Evolutionary conservation across 257 asterid species (phyloP), one percentile per base, ranked within the genome.

Genomic region (Gentiana macrophylla): DNA sequence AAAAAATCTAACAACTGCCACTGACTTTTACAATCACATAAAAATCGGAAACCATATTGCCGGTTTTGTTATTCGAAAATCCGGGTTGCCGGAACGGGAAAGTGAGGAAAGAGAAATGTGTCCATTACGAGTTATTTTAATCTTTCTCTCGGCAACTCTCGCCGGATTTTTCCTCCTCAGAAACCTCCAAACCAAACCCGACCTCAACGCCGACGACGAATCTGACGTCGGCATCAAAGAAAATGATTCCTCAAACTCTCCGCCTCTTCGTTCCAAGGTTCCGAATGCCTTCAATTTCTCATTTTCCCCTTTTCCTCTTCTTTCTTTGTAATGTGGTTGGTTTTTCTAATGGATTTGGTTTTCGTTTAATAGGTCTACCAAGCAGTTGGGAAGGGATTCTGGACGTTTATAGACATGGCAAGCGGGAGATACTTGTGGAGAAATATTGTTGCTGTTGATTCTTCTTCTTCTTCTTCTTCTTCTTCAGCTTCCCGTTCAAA

Each of bases 341-440:
- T 56, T 9, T 3, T 41, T 7, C 2, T 41, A 5, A 41, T 41
- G 9, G 2, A 10, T 3, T 0, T 11, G 4, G 35, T 6, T 49
- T 49, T 24, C 62, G 50, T 41, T 6, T 37, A 12, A 68, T 60
- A 89, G 97, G 80, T 79, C 36, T 73, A 66, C 61, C 61, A 74
- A 50, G 82, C 70, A 7, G 63, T 79, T 48, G 80, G 76, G 63
- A 77, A 72, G 58, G 86, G 84, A 50, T 84, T 84, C 53, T 84
- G 95, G 94, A 71, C 73, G 0, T 79, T 67, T 61, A 82, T 86
- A 55, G 95, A 86, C 68, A 81, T 84, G 95, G 91, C 95, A 8
- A 86, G 81, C 70, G 95, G 95, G 10, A 78, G 50, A 50, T 86
- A 86, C 59, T 81, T 86, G 13, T 86, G 94, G 94, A 84, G 84